Evolutionary conservation across 2,329 filamentous ascomycete species (phyloP), one percentile per base, ranked within the genome.

Genomic region (Pestalotiopsis sp.): DNA sequence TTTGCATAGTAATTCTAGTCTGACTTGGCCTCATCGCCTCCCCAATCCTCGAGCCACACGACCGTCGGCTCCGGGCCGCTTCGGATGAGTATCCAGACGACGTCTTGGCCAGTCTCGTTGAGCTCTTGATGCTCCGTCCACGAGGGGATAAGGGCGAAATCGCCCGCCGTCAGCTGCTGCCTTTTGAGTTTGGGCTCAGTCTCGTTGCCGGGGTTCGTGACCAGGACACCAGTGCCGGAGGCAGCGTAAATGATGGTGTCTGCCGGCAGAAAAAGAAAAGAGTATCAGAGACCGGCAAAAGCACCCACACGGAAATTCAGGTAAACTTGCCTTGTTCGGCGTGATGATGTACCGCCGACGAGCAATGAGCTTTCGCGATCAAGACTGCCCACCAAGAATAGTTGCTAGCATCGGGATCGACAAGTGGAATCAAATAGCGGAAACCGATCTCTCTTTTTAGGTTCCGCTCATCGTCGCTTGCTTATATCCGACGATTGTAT

Each of bases 121-220:
- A 89, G 81, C 66, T 90, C 85, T 75, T 92, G 90, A 78, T 93
- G 90, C 75, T 93, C 90, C 0, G 88, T 87, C 83, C 86, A 92
- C 0, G 90, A 86, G 0, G 91, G 91, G 13, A 93, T 85, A 66
- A 92, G 83, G 3, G 89, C 90, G 77, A 92, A 93, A 75, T 93
- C 91, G 0, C 91, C 91, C 0, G 87, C 82, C 1, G 78, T 77
- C 6, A 94, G 81, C 20, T 86, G 80, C 69, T 91, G 84, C 40
- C 85, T 84, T 69, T 85, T 85, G 40, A 66, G 55, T 24, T 66
- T 66, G 0, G 84, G 76, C 38, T 83, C 79, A 40, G 80, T 80
- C 60, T 84, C 84, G 13, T 88, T 85, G 56, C 85, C 82, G 22
- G 88, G 82, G 65, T 84, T 84, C 0, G 85, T 89, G 3, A 92